These are phyloP conservation scores for Citrus sp. DNA, from an alignment of 345 rosid species.

Conservation along the genomic window DNA sequence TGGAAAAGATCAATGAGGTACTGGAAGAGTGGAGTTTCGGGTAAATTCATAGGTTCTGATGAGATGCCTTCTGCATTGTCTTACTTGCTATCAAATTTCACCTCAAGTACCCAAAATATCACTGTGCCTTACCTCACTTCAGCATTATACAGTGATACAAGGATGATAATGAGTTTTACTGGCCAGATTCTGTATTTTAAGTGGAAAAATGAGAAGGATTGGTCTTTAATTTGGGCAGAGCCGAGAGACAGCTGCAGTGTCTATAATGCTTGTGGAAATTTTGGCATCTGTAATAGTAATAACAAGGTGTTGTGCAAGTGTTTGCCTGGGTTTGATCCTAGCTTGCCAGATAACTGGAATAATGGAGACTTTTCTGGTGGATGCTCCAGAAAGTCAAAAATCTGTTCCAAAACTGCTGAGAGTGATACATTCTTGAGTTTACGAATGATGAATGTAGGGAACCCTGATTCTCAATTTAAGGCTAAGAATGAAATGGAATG, in stretches of 20 bases:
- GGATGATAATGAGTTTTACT: constrained; percentile 29
- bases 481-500: constrained; percentile 41
- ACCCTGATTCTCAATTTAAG: constrained; percentile 33
- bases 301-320: constrained; percentile 40
- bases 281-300: constrained; percentile 43
- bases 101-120: constrained; percentile 25
- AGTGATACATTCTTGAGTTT: constrained; percentile 44
- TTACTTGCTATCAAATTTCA: constrained; percentile 45
- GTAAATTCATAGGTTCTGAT: constrained; percentile 29
- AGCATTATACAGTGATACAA: constrained; percentile 34
- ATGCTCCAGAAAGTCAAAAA: constrained; percentile 37
- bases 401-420: constrained; percentile 31
- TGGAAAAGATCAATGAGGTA: constrained; percentile 33
- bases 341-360: constrained; percentile 34
- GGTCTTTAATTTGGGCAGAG: constrained; percentile 37
- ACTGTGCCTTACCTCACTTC: constrained; percentile 44
- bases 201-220: constrained; percentile 25
- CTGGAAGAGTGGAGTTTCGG: constrained; percentile 47
- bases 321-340: constrained; percentile 44
- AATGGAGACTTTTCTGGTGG: constrained; percentile 35
- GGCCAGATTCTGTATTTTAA: constrained; percentile 37
- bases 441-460: constrained; percentile 53
- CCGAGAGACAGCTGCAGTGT: constrained; percentile 46
- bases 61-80: constrained; percentile 37
- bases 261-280: constrained; percentile 44